Evolutionary conservation across 2,329 filamentous ascomycete genomes (phyloP).

Genomic region (Pseudogymnoascus sp.): DNA sequence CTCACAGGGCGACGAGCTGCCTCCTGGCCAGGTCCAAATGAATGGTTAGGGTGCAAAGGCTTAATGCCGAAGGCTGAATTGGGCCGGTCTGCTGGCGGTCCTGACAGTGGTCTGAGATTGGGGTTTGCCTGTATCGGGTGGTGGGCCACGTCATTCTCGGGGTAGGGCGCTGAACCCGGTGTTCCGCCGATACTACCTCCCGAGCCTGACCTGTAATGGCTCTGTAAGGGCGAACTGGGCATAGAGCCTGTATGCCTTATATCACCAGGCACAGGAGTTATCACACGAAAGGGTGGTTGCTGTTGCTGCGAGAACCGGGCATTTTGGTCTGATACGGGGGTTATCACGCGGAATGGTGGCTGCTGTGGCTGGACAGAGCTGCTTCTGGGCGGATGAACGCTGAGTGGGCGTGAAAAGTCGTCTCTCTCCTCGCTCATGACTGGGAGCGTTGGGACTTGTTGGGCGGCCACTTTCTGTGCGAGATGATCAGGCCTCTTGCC

Average conservation of each 20-base stretch:
- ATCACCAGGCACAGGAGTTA: not conserved
- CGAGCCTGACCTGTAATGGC: not conserved
- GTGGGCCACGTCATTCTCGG: conserved; percentile 43
- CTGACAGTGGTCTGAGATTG: conserved; percentile 42
- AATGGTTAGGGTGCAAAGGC: conserved; percentile 29
- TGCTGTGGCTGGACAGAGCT: conserved; percentile 12
- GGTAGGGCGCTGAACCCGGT: conserved; percentile 58
- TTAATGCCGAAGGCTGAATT: conserved; percentile 44
- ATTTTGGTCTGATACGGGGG: not conserved
- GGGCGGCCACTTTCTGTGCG: conserved; percentile 32
- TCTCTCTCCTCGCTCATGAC: conserved; percentile 22
- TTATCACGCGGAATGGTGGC: conserved; percentile 2
- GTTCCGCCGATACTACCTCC: not conserved
- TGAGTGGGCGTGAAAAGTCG: conserved; percentile 14
- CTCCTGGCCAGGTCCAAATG: not conserved
- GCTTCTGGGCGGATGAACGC: conserved; percentile 6
- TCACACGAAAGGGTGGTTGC: not conserved
- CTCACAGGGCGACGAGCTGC: not conserved
- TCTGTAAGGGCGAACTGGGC: not conserved
- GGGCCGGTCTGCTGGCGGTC: conserved; percentile 34
- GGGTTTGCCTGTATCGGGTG: conserved; percentile 41
- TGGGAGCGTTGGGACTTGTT: conserved; percentile 26
- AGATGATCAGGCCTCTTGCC: conserved; percentile 55
- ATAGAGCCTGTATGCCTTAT: not conserved
- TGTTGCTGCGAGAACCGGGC: not conserved